Percentiles rank a stretch among this genome's conserved stretches.
These are phyloP conservation scores for Luvunga scandens DNA, from an alignment of 345 rosid species.

Conservation along the genomic window DNA sequence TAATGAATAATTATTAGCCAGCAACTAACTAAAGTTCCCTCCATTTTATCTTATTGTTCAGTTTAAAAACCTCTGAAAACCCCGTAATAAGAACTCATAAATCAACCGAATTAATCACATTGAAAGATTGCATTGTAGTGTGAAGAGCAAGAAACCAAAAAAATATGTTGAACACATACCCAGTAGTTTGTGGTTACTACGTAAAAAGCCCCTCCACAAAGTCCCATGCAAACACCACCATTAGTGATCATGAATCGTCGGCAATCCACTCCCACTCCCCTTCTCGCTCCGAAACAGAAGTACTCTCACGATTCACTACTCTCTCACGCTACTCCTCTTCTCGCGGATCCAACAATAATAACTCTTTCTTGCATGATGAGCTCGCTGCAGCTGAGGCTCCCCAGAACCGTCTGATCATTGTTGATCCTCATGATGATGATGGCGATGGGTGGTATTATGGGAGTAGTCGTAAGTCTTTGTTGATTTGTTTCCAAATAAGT, in stretches of 20 bases:
- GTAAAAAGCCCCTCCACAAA: slow-evolving; percentile 74
- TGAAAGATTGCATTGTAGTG: background rate
- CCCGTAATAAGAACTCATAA: background rate
- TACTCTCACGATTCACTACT: slow-evolving; percentile 19
- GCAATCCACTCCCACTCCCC: slow-evolving; percentile 36
- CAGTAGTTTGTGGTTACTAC: slow-evolving; percentile 44
- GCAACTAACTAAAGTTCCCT: background rate
- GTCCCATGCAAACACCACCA: slow-evolving; percentile 49
- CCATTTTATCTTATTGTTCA: background rate
- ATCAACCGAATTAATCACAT: background rate
- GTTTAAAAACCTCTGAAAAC: slow-evolving; percentile 3
- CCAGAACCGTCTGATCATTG: slow-evolving; percentile 43
- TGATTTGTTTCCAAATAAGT: slow-evolving; percentile 55
- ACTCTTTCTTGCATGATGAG: slow-evolving; percentile 28
- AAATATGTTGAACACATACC: slow-evolving; percentile 27
- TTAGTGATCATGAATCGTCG: slow-evolving; percentile 22
- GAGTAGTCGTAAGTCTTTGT: slow-evolving; percentile 25
- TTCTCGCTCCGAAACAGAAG: slow-evolving; percentile 24
- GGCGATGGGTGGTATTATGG: slow-evolving; percentile 16
- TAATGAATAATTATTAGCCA: too few relatives aligned
- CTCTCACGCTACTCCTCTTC: slow-evolving; percentile 52
- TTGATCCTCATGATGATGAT: slow-evolving; percentile 17
- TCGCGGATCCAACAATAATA: slow-evolving; percentile 42
- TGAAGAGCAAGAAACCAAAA: slow-evolving; percentile 41
- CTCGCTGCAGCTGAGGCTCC: slow-evolving; percentile 13